Evolutionary conservation across 2,329 filamentous ascomycete genomes (phyloP).

Genomic region (Cordyceps tenuipes): DNA sequence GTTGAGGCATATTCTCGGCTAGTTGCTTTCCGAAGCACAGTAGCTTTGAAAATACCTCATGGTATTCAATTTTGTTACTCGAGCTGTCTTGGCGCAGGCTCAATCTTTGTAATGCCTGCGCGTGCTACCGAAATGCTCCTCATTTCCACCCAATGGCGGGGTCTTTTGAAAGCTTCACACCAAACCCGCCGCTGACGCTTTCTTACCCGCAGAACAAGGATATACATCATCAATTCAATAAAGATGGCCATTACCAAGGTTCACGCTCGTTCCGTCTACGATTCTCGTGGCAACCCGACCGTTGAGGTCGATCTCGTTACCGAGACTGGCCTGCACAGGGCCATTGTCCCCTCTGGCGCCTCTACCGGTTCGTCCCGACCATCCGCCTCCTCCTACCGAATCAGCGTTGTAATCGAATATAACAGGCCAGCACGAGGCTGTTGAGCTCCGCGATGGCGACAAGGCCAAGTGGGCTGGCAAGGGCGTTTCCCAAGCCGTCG

Average conservation of each 20-base stretch:
- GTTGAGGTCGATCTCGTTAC: conserved; percentile 97
- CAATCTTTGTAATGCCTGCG: neutral
- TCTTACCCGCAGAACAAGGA: neutral
- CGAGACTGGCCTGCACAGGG: conserved; percentile 91
- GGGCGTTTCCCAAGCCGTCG: conserved; percentile 77
- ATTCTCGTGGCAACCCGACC: conserved; percentile 97
- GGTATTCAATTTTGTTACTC: neutral
- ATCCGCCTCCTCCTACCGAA: conserved; percentile 15
- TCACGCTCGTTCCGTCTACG: conserved; percentile 92
- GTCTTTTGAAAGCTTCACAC: neutral
- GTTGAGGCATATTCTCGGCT: conserved; percentile 18
- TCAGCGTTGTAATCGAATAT: conserved; percentile 22
- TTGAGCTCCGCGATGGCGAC: conserved; percentile 85
- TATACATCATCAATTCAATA: conserved; percentile 17
- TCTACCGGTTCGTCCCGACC: conserved; percentile 65
- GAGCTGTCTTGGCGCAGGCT: neutral
- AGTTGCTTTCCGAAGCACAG: neutral
- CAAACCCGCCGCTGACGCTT: neutral
- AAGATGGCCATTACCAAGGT: conserved; percentile 88
- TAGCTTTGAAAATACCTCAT: neutral
- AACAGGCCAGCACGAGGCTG: conserved; percentile 78
- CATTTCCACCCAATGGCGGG: neutral
- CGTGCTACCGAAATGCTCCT: neutral
- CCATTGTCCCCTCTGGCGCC: conserved; percentile 93
- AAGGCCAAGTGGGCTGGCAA: conserved; percentile 81